Percentiles rank a stretch among this genome's conserved stretches.
These are phyloP conservation scores for Alternaria brassicicola DNA, from an alignment of 2,329 filamentous ascomycete species.

Conservation along the genomic window DNA sequence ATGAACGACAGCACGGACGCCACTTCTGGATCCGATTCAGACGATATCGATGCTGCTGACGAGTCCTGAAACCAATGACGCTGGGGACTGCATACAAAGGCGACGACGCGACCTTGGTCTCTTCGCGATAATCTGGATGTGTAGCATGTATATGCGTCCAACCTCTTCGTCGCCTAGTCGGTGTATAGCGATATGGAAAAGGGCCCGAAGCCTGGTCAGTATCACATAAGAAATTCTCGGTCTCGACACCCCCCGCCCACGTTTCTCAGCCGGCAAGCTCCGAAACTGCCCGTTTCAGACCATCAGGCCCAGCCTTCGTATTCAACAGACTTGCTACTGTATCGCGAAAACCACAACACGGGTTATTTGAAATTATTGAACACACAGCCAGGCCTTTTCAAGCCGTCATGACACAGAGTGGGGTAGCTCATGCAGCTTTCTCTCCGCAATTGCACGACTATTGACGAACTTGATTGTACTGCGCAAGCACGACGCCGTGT, in stretches of 20 bases:
- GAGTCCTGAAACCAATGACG: conserved; percentile 10
- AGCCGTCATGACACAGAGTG: conserved; percentile 9
- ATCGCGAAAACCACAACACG: not conserved
- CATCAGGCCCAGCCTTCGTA: not conserved
- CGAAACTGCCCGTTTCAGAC: not conserved
- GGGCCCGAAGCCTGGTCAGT: conserved; percentile 12
- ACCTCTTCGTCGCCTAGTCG: conserved; percentile 18
- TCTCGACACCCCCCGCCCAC: not conserved
- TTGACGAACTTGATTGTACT: conserved; percentile 11
- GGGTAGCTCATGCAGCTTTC: conserved; percentile 9
- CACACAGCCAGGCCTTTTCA: conserved; percentile 1
- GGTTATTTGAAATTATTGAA: not conserved
- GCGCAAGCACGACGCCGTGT: conserved; percentile 9
- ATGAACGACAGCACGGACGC: conserved; percentile 32
- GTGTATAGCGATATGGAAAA: conserved; percentile 14
- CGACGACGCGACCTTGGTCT: not conserved
- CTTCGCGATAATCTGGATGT: conserved; percentile 7
- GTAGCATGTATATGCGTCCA: conserved; percentile 15
- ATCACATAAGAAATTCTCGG: conserved; percentile 2
- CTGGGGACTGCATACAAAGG: not conserved
- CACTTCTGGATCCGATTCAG: conserved; percentile 28
- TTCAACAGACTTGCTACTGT: not conserved
- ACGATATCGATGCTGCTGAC: conserved; percentile 17
- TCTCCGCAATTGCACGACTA: conserved; percentile 12
- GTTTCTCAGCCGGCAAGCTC: not conserved